These are phyloP conservation scores for Sporothrix schenckii DNA, from an alignment of 2,329 filamentous ascomycete genomes.

Conservation along the genomic window DNA sequence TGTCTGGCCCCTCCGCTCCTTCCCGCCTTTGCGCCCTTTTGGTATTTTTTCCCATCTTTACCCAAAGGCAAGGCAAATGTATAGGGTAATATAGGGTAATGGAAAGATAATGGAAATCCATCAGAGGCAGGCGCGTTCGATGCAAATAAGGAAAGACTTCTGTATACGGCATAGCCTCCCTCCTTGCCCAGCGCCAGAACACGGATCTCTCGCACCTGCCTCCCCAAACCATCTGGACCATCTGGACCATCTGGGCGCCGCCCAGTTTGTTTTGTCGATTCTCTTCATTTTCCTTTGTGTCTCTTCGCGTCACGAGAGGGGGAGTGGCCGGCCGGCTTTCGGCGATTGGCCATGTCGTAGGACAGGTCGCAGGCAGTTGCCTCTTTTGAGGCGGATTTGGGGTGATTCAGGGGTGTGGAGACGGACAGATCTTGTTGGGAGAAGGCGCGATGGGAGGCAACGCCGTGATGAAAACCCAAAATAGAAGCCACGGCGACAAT, in stretches of 20 bases:
- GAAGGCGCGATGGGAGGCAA: conserved; percentile 3
- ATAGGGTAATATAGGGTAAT: conserved; percentile 34
- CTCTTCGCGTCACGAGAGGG: background rate
- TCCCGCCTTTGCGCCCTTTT: conserved; percentile 2
- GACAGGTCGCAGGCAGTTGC: conserved; percentile 20
- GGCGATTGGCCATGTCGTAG: conserved; percentile 17
- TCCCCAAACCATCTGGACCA: conserved; percentile 3
- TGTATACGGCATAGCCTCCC: conserved; percentile 22
- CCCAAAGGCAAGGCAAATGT: conserved; percentile 19
- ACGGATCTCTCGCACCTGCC: background rate
- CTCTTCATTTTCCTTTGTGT: background rate
- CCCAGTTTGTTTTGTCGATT: background rate
- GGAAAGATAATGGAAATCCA: conserved; percentile 32
- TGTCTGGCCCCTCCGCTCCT: conserved; percentile 8
- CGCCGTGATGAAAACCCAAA: background rate
- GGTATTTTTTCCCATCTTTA: background rate
- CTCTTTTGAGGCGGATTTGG: conserved; percentile 14
- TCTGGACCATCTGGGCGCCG: background rate
- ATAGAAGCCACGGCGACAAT: background rate
- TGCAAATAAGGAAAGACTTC: conserved; percentile 32
- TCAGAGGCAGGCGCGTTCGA: conserved; percentile 26
- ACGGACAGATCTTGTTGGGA: conserved; percentile 9
- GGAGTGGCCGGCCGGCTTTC: background rate
- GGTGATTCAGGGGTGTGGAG: conserved; percentile 7
- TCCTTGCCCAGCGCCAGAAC: background rate